phyloP scores from a whole-genome alignment of 192 early-diverging fungal species.

The Gryganskiella cystojenkinii region DNA sequence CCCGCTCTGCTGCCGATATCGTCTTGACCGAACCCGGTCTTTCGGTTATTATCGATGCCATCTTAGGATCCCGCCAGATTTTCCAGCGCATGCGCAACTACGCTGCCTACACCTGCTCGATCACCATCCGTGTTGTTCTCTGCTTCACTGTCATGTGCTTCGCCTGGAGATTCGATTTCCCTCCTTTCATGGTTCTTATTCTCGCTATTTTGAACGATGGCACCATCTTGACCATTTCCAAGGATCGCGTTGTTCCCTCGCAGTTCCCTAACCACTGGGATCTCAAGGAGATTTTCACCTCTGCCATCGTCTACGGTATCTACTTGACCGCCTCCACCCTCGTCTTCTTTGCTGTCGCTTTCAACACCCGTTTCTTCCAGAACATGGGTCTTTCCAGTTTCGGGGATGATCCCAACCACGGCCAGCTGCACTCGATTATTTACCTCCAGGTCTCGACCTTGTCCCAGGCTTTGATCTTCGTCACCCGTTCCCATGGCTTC shows the following conservation, averaged over 20 bases:
- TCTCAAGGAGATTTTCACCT: slow-evolving; percentile 86
- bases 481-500: slow-evolving; percentile 80
- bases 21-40: slow-evolving; percentile 83
- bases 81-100: slow-evolving; percentile 97
- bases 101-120: slow-evolving; percentile 91
- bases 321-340: slow-evolving; percentile 86
- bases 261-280: slow-evolving; percentile 90
- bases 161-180: slow-evolving; percentile 85
- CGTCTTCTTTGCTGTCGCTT: slow-evolving; percentile 72
- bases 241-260: slow-evolving; percentile 86
- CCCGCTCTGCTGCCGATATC: slow-evolving; percentile 81
- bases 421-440: slow-evolving; percentile 77
- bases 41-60: slow-evolving; percentile 91
- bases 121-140: slow-evolving; percentile 83
- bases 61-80: slow-evolving; percentile 91
- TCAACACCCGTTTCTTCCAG: slow-evolving; percentile 74
- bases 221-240: slow-evolving; percentile 93
- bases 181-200: slow-evolving; percentile 87
- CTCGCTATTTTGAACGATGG: slow-evolving; percentile 93
- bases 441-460: slow-evolving; percentile 84
- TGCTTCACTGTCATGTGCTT: slow-evolving; percentile 78
- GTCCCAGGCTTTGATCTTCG: slow-evolving; percentile 84
- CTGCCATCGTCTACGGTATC: slow-evolving; percentile 88
- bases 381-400: slow-evolving; percentile 59
- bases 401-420: slow-evolving; percentile 63